phyloP scores from a whole-genome alignment of 192 early-diverging fungal genomes.

The Ramicandelaber brevisporus region DNA sequence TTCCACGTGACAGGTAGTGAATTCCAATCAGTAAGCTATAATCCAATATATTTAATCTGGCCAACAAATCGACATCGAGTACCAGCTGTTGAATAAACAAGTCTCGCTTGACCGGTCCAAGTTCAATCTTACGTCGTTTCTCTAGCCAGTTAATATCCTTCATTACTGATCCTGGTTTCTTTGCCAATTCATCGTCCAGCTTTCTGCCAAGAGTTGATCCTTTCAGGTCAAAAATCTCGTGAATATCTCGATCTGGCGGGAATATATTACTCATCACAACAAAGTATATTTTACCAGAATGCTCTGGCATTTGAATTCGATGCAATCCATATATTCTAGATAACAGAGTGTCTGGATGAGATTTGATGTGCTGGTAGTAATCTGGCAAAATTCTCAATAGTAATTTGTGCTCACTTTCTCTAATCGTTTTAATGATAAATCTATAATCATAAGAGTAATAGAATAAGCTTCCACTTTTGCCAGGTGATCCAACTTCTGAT shows the following conservation, averaged over 20 bases:
- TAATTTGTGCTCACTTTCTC: constrained; percentile 84
- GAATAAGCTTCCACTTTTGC: constrained; percentile 91
- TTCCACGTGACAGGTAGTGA: constrained; percentile 65
- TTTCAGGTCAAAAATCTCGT: constrained; percentile 90
- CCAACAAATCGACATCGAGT: constrained; percentile 54
- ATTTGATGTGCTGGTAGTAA: constrained; percentile 75
- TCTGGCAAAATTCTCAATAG: constrained; percentile 61
- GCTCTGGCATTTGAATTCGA: constrained; percentile 81
- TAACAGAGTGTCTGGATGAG: constrained; percentile 76
- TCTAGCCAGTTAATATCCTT: constrained; percentile 95
- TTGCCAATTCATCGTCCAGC: constrained; percentile 41
- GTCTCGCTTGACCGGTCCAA: constrained; percentile 57
- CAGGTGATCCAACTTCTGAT: constrained; percentile 80
- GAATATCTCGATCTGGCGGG: constrained; percentile 89
- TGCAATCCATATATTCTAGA: constrained; percentile 90
- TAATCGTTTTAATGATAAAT: constrained; percentile 98
- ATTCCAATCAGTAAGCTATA: constrained; percentile 88
- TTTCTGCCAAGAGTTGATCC: constrained; percentile 72
- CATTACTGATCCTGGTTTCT: constrained; percentile 65
- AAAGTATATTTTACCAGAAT: constrained; percentile 90
- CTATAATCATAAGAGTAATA: constrained; percentile 96
- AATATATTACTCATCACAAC: constrained; percentile 99
- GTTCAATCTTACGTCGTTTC: constrained; percentile 35
- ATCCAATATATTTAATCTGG: constrained; percentile 83
- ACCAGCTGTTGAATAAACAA: constrained; percentile 68